Evolutionary conservation across 2,329 filamentous ascomycete species (phyloP), one percentile per base, ranked within the genome.

Genomic region (Fusarium transvaalense): DNA sequence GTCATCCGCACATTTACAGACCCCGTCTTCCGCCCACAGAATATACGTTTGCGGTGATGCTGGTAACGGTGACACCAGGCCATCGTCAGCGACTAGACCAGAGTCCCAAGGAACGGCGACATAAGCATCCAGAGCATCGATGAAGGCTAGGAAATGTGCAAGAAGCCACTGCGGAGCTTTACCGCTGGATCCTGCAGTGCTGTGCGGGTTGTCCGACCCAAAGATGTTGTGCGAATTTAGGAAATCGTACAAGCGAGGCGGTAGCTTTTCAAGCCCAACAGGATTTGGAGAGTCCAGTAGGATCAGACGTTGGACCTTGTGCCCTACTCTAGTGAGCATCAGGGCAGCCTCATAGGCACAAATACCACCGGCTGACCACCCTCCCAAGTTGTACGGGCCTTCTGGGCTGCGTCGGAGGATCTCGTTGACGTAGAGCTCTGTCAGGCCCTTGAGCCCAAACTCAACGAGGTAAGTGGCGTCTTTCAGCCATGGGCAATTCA

Each of bases 341-440:
- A 85, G 85, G 17, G 88, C 85, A 12, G 89, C 88, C 70, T 91
- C 88, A 72, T 87, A 92, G 41, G 91, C 90, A 61, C 90, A 89
- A 47, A 92, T 89, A 35, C 91, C 91, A 27, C 91, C 92, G 2
- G 90, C 91, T n/a, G 88, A 92, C 91, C 91, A 94, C 25, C 92
- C 92, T 17, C 88, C 86, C 1, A 93, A 78, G 51, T 85, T 84
- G 78, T 92, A 92, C 1, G 90, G 89, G 0, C 91, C 91, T 23
- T 82, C 74, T 5, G 90, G 88, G 78, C 93, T 91, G 51, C 90
- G 89, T 7, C 88, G 86, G 78, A 88, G 89, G 78, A 93, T 91
- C 78, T 93, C 91, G 6, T 84, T 80, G 38, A 78, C 72, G 39
- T 71, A 89, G 69, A 86, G 82, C 50, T 69, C 69, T 2, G 72